These are phyloP conservation scores for Citrus sp. DNA, from an alignment of 345 rosid genomes.

Conservation along the genomic window DNA sequence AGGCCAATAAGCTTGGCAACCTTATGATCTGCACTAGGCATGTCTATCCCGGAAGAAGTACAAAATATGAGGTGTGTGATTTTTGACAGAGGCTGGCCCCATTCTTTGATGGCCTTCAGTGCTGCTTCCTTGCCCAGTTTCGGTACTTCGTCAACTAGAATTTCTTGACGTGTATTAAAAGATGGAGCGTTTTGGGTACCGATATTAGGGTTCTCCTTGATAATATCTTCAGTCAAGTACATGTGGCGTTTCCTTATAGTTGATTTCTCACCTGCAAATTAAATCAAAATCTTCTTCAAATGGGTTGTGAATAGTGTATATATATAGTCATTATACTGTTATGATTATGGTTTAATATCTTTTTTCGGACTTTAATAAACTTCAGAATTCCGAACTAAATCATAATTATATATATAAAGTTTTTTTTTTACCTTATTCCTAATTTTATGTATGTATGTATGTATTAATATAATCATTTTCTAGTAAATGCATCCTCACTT, in stretches of 20 bases:
- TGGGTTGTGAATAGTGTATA: too few relatives aligned
- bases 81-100: not conserved
- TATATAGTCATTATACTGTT: too few relatives aligned
- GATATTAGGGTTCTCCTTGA: not conserved
- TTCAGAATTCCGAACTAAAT: too few relatives aligned
- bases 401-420: too few relatives aligned
- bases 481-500: too few relatives aligned
- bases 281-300: not conserved
- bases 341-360: too few relatives aligned
- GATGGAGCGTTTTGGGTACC: not conserved
- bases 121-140: not conserved
- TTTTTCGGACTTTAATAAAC: too few relatives aligned
- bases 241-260: not conserved
- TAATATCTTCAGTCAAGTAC: not conserved
- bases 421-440: too few relatives aligned
- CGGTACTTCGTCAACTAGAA: not conserved
- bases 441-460: too few relatives aligned
- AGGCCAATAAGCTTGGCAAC: constrained; percentile 4
- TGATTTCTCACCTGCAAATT: not conserved
- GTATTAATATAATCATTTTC: too few relatives aligned
- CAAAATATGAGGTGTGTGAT: not conserved
- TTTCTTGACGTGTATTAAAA: not conserved
- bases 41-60: not conserved
- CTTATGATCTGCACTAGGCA: not conserved
- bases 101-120: constrained; percentile 3